These are phyloP conservation scores for Aspergillus sp. DNA, from an alignment of 2,329 filamentous ascomycete genomes.

Conservation along the genomic window DNA sequence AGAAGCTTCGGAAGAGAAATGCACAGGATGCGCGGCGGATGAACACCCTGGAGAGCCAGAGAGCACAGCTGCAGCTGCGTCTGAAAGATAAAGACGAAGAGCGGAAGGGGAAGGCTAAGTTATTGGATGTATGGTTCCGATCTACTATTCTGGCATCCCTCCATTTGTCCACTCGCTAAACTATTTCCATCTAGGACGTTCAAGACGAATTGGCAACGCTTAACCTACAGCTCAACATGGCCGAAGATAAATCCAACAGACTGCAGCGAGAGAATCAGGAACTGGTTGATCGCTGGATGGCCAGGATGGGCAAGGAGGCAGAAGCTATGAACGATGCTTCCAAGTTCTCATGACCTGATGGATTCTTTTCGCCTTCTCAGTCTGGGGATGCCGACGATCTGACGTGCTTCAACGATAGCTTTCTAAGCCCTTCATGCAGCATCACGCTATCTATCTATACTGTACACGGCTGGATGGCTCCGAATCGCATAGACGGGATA, in stretches of 20 bases:
- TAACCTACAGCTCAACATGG: constrained; percentile 78
- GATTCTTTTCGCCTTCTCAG: too few relatives aligned
- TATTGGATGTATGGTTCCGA: constrained; percentile 54
- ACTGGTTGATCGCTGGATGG: constrained; percentile 85
- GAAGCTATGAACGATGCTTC: constrained; percentile 68
- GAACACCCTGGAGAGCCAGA: constrained; percentile 53
- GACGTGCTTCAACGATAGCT: too few relatives aligned
- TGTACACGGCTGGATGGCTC: constrained; percentile 4
- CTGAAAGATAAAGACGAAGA: constrained; percentile 79
- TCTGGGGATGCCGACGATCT: too few relatives aligned
- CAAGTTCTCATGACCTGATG: constrained; percentile 33
- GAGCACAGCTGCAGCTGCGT: constrained; percentile 52
- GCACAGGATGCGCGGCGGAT: constrained; percentile 54
- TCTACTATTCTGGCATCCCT: neutral
- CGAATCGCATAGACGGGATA: too few relatives aligned
- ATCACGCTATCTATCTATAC: constrained; percentile 5
- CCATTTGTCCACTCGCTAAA: constrained; percentile 4
- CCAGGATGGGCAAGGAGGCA: constrained; percentile 73
- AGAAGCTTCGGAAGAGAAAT: constrained; percentile 51
- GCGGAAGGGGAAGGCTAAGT: constrained; percentile 68
- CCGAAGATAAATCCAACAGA: constrained; percentile 64
- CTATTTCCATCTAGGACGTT: constrained; percentile 49
- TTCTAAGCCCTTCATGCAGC: too few relatives aligned
- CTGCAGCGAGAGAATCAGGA: constrained; percentile 78
- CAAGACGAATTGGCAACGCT: constrained; percentile 89